Evolutionary conservation across 2,329 filamentous ascomycete genomes (phyloP).

Genomic region (Zelopaecilomyces penicillatus): DNA sequence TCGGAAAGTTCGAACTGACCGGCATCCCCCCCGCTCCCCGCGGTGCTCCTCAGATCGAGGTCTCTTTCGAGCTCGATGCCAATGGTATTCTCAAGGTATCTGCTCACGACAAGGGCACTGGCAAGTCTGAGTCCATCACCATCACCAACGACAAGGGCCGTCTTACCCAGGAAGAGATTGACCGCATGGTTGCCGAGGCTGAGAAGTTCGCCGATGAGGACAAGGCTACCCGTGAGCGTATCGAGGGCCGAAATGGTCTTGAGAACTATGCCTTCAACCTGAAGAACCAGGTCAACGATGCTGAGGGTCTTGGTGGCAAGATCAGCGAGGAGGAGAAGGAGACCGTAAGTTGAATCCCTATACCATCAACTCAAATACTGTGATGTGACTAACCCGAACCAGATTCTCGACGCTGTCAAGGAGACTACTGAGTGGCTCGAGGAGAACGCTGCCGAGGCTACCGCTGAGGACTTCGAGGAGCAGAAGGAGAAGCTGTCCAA

Average conservation of each 20-base stretch:
- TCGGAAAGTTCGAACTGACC: constrained; percentile 97
- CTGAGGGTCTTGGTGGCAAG: constrained; percentile 95
- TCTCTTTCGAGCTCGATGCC: constrained; percentile 94
- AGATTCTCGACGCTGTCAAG: constrained; percentile 92
- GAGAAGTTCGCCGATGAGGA: constrained; percentile 99
- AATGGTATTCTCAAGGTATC: constrained; percentile 98
- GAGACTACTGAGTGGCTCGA: constrained; percentile 95
- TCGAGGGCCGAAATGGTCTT: constrained; percentile 89
- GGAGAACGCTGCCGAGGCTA: constrained; percentile 80
- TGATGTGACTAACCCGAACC: constrained; percentile 27
- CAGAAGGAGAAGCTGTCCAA: constrained; percentile 98
- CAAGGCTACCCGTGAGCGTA: constrained; percentile 94
- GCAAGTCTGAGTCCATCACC: constrained; percentile 94
- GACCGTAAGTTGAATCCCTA: constrained; percentile 51
- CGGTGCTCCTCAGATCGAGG: constrained; percentile 96
- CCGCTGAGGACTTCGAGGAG: constrained; percentile 94
- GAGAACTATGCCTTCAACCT: constrained; percentile 99
- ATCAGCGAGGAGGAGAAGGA: constrained; percentile 99
- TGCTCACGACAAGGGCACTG: constrained; percentile 94
- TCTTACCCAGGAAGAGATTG: constrained; percentile 91
- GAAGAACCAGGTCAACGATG: constrained; percentile 98
- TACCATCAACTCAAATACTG: neutral
- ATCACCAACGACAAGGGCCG: constrained; percentile 99
- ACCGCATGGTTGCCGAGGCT: constrained; percentile 97
- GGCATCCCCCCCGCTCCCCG: constrained; percentile 91